phyloP scores from a whole-genome alignment of 2,329 filamentous ascomycete species.

The Verticillium isaacii region DNA sequence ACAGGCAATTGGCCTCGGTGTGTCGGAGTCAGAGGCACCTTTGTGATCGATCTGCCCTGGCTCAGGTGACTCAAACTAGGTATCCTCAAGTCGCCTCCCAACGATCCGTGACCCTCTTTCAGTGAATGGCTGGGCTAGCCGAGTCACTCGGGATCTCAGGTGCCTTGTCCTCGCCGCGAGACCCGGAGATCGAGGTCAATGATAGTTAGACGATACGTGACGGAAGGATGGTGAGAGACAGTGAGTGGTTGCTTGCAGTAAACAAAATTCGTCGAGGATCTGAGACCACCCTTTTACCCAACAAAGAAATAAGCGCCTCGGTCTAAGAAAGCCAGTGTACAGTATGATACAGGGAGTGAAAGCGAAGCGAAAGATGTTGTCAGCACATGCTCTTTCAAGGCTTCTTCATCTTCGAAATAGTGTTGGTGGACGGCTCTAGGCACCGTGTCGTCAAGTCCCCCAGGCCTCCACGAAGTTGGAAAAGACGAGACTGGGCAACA shows the following conservation, averaged over 20 bases:
- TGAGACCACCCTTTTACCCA: not conserved
- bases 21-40: not conserved
- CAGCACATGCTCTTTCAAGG: not conserved
- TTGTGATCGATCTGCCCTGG: not conserved
- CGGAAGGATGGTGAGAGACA: not conserved
- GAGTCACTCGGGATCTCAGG: not conserved
- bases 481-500: too few relatives aligned
- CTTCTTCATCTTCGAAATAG: not conserved
- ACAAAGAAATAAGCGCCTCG: not conserved
- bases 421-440: not conserved
- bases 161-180: not conserved
- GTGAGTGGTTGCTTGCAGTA: not conserved
- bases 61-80: not conserved
- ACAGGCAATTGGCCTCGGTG: not conserved
- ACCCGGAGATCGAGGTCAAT: not conserved
- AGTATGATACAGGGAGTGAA: not conserved
- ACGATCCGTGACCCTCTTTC: not conserved
- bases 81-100: not conserved
- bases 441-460: not conserved
- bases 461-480: not conserved
- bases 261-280: not conserved
- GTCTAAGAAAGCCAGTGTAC: not conserved
- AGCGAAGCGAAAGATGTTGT: not conserved
- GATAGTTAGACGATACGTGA: not conserved
- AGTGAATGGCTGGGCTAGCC: not conserved